Evolutionary conservation across 2,329 filamentous ascomycete genomes (phyloP).

Genomic region (Colletotrichum cuscutae): DNA sequence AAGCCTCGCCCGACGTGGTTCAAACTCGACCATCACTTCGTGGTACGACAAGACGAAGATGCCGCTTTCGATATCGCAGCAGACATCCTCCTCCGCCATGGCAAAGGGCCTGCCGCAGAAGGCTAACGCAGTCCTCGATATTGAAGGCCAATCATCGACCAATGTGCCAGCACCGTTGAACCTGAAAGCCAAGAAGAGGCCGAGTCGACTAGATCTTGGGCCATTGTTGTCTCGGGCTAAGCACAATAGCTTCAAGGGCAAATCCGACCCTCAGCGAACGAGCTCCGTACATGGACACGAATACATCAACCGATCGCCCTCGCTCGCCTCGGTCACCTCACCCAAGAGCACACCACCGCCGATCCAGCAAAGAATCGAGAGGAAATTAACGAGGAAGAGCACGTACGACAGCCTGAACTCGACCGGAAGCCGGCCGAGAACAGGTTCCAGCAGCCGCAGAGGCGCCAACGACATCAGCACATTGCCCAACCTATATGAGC

Average conservation of each 20-base stretch:
- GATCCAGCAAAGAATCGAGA: slow-evolving; percentile 39
- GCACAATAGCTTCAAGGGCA: slow-evolving; percentile 36
- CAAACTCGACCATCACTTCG: slow-evolving; percentile 65
- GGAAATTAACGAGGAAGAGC: slow-evolving; percentile 46
- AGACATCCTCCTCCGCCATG: slow-evolving; percentile 68
- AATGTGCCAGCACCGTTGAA: slow-evolving; percentile 36
- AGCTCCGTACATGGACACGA: slow-evolving; percentile 47
- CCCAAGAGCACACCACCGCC: slow-evolving; percentile 40
- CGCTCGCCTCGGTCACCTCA: slow-evolving; percentile 50
- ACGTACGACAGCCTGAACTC: slow-evolving; percentile 43
- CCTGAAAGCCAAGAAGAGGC: slow-evolving; percentile 56
- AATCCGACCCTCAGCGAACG: slow-evolving; percentile 15
- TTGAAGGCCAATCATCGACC: slow-evolving; percentile 46
- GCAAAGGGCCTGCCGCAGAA: slow-evolving; percentile 64
- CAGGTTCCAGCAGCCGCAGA: slow-evolving; percentile 22
- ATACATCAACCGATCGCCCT: slow-evolving; percentile 53
- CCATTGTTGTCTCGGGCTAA: slow-evolving; percentile 51
- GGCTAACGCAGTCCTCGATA: slow-evolving; percentile 56
- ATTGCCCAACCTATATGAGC: slow-evolving; percentile 63
- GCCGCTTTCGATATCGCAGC: slow-evolving; percentile 67
- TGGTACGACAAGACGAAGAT: slow-evolving; percentile 68
- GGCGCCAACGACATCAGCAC: slow-evolving; percentile 44
- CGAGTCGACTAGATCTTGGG: slow-evolving; percentile 60
- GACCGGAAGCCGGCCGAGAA: slow-evolving; percentile 23
- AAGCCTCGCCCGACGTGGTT: slow-evolving; percentile 59